Evolutionary conservation across 2,329 filamentous ascomycete species (phyloP).

Genomic region (Ophiostoma sp.): DNA sequence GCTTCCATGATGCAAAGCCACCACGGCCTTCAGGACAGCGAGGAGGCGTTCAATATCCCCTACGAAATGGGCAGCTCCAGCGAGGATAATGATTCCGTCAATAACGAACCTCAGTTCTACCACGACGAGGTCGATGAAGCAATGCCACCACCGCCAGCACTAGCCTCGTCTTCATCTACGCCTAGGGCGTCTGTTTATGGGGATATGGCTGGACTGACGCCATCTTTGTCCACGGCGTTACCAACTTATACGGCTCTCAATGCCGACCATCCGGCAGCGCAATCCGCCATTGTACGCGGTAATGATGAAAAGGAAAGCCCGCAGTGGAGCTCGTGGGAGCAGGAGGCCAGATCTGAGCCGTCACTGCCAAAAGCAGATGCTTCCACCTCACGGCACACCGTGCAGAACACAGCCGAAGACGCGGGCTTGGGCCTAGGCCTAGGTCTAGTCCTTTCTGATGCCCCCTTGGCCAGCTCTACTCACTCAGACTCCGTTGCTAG

Average conservation of each 20-base stretch:
- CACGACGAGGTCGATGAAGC: background rate
- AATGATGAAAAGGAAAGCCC: too few species aligned
- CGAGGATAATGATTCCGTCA: slow-evolving; percentile 34
- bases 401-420: background rate
- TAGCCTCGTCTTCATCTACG: slow-evolving; percentile 40
- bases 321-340: slow-evolving; percentile 13
- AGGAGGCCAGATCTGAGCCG: slow-evolving; percentile 37
- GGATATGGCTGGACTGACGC: slow-evolving; percentile 11
- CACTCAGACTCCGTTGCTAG: slow-evolving; percentile 29
- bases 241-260: background rate
- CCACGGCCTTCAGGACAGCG: slow-evolving; percentile 44
- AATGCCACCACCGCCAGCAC: slow-evolving; percentile 22
- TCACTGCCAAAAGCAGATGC: slow-evolving; percentile 28
- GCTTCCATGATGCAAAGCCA: slow-evolving; percentile 34
- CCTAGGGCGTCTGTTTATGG: slow-evolving; percentile 48
- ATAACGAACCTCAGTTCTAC: background rate
- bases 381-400: background rate
- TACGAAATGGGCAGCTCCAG: slow-evolving; percentile 44
- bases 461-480: slow-evolving; percentile 21
- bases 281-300: background rate
- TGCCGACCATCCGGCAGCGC: background rate
- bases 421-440: slow-evolving; percentile 6
- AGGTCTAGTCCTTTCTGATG: background rate
- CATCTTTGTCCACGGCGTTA: background rate
- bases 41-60: slow-evolving; percentile 52